Evolutionary conservation across 805 yeast species (phyloP).

Genomic region (Cyberlindnera suaveolens): DNA sequence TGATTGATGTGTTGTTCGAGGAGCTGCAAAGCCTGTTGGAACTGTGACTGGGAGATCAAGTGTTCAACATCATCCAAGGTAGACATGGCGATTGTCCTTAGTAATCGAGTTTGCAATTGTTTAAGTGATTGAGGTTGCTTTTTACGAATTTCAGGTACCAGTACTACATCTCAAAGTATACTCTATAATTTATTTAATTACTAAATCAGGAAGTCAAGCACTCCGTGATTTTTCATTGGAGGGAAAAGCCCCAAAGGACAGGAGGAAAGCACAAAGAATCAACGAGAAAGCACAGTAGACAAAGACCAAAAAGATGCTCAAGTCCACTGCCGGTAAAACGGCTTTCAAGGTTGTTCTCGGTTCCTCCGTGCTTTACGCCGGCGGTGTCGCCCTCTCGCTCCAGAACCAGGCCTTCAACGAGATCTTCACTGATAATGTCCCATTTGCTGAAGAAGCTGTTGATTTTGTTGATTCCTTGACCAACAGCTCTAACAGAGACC

Average conservation of each 20-base stretch:
- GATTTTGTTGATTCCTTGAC: slow-evolving; percentile 39
- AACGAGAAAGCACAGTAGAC: neutral
- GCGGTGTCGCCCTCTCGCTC: slow-evolving; percentile 53
- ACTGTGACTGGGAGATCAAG: slow-evolving; percentile 7
- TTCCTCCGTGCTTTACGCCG: slow-evolving; percentile 40
- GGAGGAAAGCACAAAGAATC: neutral
- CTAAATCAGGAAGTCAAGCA: slow-evolving; percentile 4
- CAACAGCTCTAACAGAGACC: slow-evolving; percentile 17
- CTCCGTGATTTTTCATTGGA: slow-evolving; percentile 9
- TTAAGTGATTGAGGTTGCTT: too few relatives aligned
- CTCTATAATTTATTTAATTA: neutral
- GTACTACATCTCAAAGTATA: neutral
- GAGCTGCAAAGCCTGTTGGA: slow-evolving; percentile 7
- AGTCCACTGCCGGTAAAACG: slow-evolving; percentile 27
- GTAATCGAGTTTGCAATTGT: too few relatives aligned
- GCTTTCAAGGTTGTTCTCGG: slow-evolving; percentile 26
- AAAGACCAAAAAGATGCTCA: slow-evolving; percentile 15
- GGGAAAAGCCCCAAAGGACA: neutral
- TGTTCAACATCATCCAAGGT: slow-evolving; percentile 10
- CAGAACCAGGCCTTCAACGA: slow-evolving; percentile 56
- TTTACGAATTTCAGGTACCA: too few relatives aligned
- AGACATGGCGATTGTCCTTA: slow-evolving; percentile 2
- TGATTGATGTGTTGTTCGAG: slow-evolving; percentile 10
- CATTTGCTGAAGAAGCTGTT: slow-evolving; percentile 52
- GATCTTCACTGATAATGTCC: slow-evolving; percentile 55